Percentiles rank a stretch among this genome's conserved stretches.
phyloP scores from a whole-genome alignment of 2,329 filamentous ascomycete species.

The Arthroderma sp. region DNA sequence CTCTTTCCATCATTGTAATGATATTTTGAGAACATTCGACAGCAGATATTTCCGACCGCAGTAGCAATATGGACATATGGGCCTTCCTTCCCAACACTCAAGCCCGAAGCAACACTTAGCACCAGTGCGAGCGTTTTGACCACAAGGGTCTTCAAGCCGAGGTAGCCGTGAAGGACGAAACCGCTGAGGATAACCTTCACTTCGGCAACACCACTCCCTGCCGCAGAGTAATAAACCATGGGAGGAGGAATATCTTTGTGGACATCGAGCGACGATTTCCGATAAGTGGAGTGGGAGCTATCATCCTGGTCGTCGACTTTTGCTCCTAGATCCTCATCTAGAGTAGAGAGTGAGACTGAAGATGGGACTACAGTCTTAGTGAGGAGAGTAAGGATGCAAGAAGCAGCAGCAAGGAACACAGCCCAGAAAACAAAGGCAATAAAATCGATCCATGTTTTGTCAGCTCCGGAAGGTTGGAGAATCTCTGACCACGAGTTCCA shows the following conservation, averaged over 20 bases:
- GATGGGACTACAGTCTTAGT: slow-evolving; percentile 95
- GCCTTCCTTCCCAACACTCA: slow-evolving; percentile 88
- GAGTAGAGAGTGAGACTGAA: slow-evolving; percentile 67
- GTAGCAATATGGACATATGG: slow-evolving; percentile 97
- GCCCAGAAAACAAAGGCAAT: slow-evolving; percentile 60
- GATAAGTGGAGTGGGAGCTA: slow-evolving; percentile 27
- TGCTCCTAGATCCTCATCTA: slow-evolving; percentile 86
- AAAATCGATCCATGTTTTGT: slow-evolving; percentile 58
- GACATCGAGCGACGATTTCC: slow-evolving; percentile 20
- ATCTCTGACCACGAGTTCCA: slow-evolving; percentile 56
- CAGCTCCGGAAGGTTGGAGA: slow-evolving; percentile 37
- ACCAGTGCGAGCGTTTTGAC: slow-evolving; percentile 75
- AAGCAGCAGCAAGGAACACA: slow-evolving; percentile 52
- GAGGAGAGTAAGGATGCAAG: slow-evolving; percentile 68
- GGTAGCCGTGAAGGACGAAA: slow-evolving; percentile 90
- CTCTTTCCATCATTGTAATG: slow-evolving; percentile 88
- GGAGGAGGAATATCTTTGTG: slow-evolving; percentile 39
- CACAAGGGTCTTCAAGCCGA: slow-evolving; percentile 73
- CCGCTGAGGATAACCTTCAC: slow-evolving; percentile 96
- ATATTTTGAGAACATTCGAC: slow-evolving; percentile 88
- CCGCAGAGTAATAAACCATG: slow-evolving; percentile 91
- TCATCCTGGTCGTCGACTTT: slow-evolving; percentile 32
- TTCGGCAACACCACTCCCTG: slow-evolving; percentile 90
- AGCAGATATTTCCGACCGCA: slow-evolving; percentile 88
- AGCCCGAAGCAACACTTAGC: slow-evolving; percentile 78